Evolutionary conservation across 2,329 filamentous ascomycete genomes (phyloP), one percentile per base, ranked within the genome.

Genomic region (Venturia asperata): DNA sequence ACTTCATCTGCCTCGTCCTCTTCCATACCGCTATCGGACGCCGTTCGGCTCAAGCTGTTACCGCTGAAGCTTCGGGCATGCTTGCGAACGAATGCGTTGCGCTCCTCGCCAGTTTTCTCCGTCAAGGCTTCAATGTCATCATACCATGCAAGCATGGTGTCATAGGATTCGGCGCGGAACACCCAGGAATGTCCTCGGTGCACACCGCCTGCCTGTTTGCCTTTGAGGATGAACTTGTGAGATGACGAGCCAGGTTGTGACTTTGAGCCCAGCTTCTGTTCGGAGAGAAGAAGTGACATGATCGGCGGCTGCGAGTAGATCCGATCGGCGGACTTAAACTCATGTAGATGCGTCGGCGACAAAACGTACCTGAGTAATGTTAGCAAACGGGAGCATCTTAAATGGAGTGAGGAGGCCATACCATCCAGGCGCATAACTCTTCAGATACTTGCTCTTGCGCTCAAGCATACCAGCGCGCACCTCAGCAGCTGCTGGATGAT

Each of bases 241-340:
- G 92, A 97, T 15, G 89, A 90, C 15, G 91, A 92, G 61, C 86
- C 87, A 66, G 87, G 85, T 67, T 86, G 84, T 11, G 93, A 97
- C 74, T 95, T 92, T 43, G 92, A 95, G 45, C 94, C 94, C 66
- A 99, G 83, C 75, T 96, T 97, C 77, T 97, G 94, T 70, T 97
- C 94, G 7, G 90, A 90, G 37, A 99, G 84, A 74, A 94, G 96
- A 65, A 99, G 82, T 52, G 94, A 97, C 93, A 99, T 97, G 74
- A 97, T 86, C 0, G 94, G 94, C 47, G 90, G 88, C 76, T 94
- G 91, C 67, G 85, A 82, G 70, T 83, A 82, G 68, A 87, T 89
- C 75, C 93, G 92, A 77, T 97, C 93, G 69, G 92, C 91, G n/a
- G 92, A 96, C 76, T 96, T 97, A 84, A 97, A 99, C 77, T 99